A percentile compares a stretch with the other conserved stretches of the same genome.
phyloP scores from a whole-genome alignment of 169 alveolate genomes.

The Babesia ovis region DNA sequence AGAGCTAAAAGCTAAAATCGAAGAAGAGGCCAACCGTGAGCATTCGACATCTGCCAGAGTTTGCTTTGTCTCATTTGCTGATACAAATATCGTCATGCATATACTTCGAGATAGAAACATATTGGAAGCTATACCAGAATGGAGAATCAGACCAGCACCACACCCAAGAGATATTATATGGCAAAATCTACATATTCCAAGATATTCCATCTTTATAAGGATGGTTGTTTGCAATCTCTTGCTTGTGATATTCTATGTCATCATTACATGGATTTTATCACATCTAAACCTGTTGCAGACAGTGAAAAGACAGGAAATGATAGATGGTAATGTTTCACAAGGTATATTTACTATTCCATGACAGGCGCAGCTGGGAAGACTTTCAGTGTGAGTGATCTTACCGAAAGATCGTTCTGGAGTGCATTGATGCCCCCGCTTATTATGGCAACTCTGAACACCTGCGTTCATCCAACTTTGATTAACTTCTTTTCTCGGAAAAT shows the following conservation, averaged over 20 bases:
- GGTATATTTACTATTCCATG: background rate
- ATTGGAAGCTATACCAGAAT: conserved; percentile 52
- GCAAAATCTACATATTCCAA: conserved; percentile 43
- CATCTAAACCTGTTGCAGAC: conserved; percentile 52
- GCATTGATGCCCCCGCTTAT: conserved; percentile 59
- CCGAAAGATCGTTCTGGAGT: conserved; percentile 60
- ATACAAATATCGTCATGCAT: conserved; percentile 63
- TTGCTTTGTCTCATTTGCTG: conserved; percentile 68
- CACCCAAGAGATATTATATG: conserved; percentile 70
- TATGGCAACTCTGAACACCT: conserved; percentile 57
- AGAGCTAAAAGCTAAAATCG: conserved; percentile 43
- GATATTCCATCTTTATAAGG: conserved; percentile 25
- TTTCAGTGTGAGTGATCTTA: conserved; percentile 17
- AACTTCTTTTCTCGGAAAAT: conserved; percentile 45
- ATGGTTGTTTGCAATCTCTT: conserved; percentile 30
- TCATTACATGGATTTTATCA: conserved; percentile 50
- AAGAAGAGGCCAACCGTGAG: conserved; percentile 46
- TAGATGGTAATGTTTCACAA: background rate
- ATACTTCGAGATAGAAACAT: conserved; percentile 54
- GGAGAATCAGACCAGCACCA: conserved; percentile 71
- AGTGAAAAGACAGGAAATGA: conserved; percentile 18
- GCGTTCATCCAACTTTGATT: conserved; percentile 62
- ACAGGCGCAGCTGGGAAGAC: conserved; percentile 4
- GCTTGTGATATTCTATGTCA: conserved; percentile 33
- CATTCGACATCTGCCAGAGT: conserved; percentile 46